A percentile compares a stretch with the other conserved stretches of the same genome.
These are phyloP conservation scores for Hypoxylon rubiginosum DNA, from an alignment of 2,329 filamentous ascomycete genomes.

Conservation along the genomic window DNA sequence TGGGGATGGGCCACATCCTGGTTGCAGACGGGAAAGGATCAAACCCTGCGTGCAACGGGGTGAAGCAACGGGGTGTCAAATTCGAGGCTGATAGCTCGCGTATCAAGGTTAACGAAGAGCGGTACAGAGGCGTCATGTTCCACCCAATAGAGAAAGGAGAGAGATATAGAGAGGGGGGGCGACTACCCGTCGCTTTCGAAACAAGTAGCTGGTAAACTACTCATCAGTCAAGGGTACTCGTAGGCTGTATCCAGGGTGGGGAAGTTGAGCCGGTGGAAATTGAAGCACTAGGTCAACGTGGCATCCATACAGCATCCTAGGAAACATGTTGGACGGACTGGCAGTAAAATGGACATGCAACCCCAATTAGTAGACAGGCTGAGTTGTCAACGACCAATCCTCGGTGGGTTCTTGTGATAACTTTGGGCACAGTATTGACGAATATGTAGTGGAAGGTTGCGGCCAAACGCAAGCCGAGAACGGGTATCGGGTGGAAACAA, in stretches of 20 bases:
- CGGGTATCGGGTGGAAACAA: slow-evolving; percentile 32
- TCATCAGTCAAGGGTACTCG: slow-evolving; percentile 50
- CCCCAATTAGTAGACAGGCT: slow-evolving; percentile 51
- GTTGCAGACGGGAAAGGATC: slow-evolving; percentile 52
- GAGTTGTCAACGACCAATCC: slow-evolving; percentile 51
- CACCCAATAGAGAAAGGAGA: slow-evolving; percentile 44
- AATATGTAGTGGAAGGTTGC: slow-evolving; percentile 49
- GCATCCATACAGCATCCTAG: slow-evolving; percentile 51
- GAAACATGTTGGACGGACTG: slow-evolving; percentile 48
- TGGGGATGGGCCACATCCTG: slow-evolving; percentile 46
- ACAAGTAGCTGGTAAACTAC: slow-evolving; percentile 45
- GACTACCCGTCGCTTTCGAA: slow-evolving; percentile 41
- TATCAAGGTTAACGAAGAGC: slow-evolving; percentile 39
- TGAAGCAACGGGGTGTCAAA: slow-evolving; percentile 42
- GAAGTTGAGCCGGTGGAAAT: slow-evolving; percentile 49
- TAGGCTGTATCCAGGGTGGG: slow-evolving; percentile 49
- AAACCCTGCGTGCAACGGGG: slow-evolving; percentile 47
- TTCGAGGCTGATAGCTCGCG: slow-evolving; percentile 49
- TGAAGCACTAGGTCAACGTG: slow-evolving; percentile 52
- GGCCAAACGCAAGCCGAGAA: slow-evolving; percentile 43
- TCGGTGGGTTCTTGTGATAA: slow-evolving; percentile 45
- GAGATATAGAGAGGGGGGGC: slow-evolving; percentile 28
- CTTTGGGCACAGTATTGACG: slow-evolving; percentile 48
- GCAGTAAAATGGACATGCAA: slow-evolving; percentile 52
- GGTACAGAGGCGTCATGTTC: slow-evolving; percentile 36